Evolutionary conservation across 208 protist species (phyloP), one percentile per base, ranked within the genome.

Genomic region (Acanthamoeba lenticulata): DNA sequence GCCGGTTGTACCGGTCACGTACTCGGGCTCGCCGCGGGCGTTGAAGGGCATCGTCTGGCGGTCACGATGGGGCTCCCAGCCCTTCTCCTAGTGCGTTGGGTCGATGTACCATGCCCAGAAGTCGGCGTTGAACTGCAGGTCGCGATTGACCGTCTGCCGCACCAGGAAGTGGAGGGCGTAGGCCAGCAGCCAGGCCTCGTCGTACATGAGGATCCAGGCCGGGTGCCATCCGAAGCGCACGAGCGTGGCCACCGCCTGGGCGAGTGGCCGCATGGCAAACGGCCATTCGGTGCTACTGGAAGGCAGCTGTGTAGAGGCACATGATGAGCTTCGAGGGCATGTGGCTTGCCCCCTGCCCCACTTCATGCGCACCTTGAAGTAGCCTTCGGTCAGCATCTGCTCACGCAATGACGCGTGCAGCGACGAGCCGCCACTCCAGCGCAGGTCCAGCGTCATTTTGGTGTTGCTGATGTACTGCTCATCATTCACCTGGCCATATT

Each of bases 71-170:
- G 60, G 60, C 60, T 69, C 60, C 60, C 60, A 69, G 17, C 60
- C 60, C 32, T 38, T 69, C 24, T 69, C 60, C 60, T 69, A 27
- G 7, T 15, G 24, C 24, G 29, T 9, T 6, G 60, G 60, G 60
- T 69, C 60, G 60, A 69, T 69, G 60, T 69, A 69, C 60, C 60
- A 69, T 9, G 60, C 60, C 60, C 60, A 69, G 32, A 69, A 69
- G 60, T 69, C 60, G 32, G 60, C 60, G 32, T 69, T 69, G 60
- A 69, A 69, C 32, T 69, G 60, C 7, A 69, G 60, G 24, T 69
- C 60, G 24, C n/a, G 6, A 27, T 69, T 69, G 60, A 69, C 60
- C n/a, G 29, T 9, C 24, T 69, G 60, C 24, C 32, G 24, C 60
- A 69, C 29, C 60, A 69, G 24, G 17, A 69, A 27, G 60, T 69